Conservation (phyloP, 495 filamentous ascomycete species). For the Hypomontagnella monticulosa region DNA sequence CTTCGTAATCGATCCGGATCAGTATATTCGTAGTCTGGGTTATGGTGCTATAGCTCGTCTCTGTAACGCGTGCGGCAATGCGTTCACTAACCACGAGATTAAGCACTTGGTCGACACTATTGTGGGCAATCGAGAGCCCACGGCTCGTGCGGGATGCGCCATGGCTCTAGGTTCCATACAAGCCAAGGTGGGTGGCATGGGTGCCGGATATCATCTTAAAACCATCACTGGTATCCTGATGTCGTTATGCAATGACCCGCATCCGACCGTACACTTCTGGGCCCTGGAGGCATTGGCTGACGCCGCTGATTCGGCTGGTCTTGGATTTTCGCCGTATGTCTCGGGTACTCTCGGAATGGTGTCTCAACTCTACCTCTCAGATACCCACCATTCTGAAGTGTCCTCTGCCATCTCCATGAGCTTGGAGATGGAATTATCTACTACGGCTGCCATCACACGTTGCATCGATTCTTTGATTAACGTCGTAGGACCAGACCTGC, state of each 20-base stretch:
- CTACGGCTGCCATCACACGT: conserved; percentile 81
- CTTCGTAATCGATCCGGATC: conserved; percentile 83
- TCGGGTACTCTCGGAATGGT: conserved; percentile 91
- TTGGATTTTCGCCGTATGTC: conserved; percentile 90
- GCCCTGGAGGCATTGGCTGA: conserved; percentile 87
- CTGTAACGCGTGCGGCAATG: conserved; percentile 87
- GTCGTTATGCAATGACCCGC: conserved; percentile 95
- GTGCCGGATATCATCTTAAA: conserved; percentile 95
- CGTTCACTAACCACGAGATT: conserved; percentile 87
- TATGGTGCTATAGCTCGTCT: conserved; percentile 89
- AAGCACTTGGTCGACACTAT: conserved; percentile 94
- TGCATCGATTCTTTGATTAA: conserved; percentile 96
- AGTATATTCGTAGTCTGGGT: conserved; percentile 84
- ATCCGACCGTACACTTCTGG: conserved; percentile 95
- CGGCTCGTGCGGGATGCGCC: conserved; percentile 91
- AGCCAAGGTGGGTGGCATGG: conserved; percentile 96
- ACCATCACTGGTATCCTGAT: conserved; percentile 94
- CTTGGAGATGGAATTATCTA: conserved; percentile 82
- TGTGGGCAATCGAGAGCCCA: conserved; percentile 90
- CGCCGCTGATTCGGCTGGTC: conserved; percentile 90
- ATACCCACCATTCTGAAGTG: conserved; percentile 90
- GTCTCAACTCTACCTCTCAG: conserved; percentile 87
- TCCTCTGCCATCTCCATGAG: conserved; percentile 83
- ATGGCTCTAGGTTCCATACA: conserved; percentile 94
- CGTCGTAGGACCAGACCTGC: conserved; percentile 92